Conservation (phyloP, 305 asterid genomes). For the Solanum chacoense region DNA sequence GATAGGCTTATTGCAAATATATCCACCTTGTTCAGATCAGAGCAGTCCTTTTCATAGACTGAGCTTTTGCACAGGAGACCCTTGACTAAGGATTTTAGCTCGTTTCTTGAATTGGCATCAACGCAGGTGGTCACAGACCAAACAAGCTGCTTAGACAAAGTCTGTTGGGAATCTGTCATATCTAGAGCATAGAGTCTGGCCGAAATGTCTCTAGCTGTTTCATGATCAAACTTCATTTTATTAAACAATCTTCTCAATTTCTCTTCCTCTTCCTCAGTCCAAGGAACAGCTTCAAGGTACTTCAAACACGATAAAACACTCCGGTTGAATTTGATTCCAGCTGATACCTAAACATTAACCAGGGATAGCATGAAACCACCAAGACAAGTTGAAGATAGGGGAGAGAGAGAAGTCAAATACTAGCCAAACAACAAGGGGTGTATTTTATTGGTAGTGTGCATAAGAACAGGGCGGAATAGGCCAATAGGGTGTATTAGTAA, state of each 20-base stretch:
- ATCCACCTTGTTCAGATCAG: conserved; percentile 51
- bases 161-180: conserved; percentile 35
- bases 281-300: conserved; percentile 84
- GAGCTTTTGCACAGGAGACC: conserved; percentile 64
- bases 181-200: conserved; percentile 44
- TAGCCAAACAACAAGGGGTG: not conserved
- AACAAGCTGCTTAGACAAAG: conserved; percentile 56
- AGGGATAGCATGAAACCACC: not conserved
- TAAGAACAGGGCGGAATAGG: not conserved
- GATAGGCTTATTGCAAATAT: conserved; percentile 40
- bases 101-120: conserved; percentile 59
- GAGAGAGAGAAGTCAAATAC: not conserved
- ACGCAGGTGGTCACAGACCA: conserved; percentile 49
- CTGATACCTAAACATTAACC: conserved; percentile 42
- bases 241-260: conserved; percentile 52
- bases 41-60: conserved; percentile 36
- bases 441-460: not conserved
- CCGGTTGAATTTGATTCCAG: conserved; percentile 57
- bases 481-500: not conserved
- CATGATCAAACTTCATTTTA: conserved; percentile 35
- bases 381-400: not conserved
- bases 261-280: conserved; percentile 95
- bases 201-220: conserved; percentile 34
- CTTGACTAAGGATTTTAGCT: conserved; percentile 65
- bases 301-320: conserved; percentile 58